Conservation (phyloP, 495 filamentous ascomycete species). For the Daldinia childiae region DNA sequence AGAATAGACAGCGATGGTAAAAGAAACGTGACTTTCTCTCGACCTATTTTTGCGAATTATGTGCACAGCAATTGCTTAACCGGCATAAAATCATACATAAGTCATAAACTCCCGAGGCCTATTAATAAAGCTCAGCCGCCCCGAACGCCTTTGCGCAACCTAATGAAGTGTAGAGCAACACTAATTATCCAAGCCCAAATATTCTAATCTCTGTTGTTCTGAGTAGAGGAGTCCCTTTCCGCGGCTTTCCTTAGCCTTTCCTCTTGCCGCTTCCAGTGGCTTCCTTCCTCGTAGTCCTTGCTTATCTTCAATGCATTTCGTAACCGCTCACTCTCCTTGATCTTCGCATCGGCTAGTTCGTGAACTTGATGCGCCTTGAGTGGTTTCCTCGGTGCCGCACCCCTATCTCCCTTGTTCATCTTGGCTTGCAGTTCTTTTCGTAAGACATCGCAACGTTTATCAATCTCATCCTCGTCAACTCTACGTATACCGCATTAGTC, state of each 20-base stretch:
- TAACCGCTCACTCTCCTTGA: conserved; percentile 91
- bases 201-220: conserved; percentile 37
- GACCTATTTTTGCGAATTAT: not conserved
- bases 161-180: conserved; percentile 7
- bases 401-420: conserved; percentile 51
- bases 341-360: conserved; percentile 95
- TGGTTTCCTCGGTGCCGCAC: conserved; percentile 56
- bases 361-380: conserved; percentile 95
- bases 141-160: conserved; percentile 27
- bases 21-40: conserved; percentile 14
- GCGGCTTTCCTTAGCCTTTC: conserved; percentile 71
- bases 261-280: conserved; percentile 76
- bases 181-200: not conserved
- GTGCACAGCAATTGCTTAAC: not conserved
- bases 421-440: conserved; percentile 70
- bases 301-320: conserved; percentile 88
- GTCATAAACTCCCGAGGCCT: conserved; percentile 4
- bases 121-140: conserved; percentile 9
- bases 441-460: conserved; percentile 69
- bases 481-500: conserved; percentile 54
- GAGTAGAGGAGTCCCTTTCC: conserved; percentile 57
- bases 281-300: conserved; percentile 86
- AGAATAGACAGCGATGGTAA: conserved; percentile 36
- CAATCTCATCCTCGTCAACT: conserved; percentile 83
- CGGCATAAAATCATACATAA: conserved; percentile 1